Evolutionary conservation across 768 basidiomycete genomes (phyloP).

Genomic region (Porpolomopsis calyptriformis): DNA sequence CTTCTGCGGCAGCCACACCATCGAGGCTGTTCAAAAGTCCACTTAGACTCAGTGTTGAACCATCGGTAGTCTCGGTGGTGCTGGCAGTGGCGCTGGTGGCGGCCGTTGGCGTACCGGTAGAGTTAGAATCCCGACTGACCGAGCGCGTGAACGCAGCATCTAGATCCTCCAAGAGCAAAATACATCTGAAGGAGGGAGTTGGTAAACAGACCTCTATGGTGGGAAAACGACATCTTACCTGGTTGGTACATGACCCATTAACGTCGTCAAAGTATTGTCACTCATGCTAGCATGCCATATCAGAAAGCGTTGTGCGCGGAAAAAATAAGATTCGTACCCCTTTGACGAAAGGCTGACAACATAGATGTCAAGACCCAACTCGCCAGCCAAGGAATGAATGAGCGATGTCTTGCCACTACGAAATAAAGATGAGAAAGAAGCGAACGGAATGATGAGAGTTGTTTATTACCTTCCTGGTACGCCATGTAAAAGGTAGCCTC

Average conservation of each 20-base stretch:
- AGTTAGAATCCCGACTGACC: conserved; percentile 69
- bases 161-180: conserved; percentile 87
- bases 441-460: conserved; percentile 7
- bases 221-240: conserved; percentile 33
- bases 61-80: conserved; percentile 47
- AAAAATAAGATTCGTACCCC: conserved; percentile 41
- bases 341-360: conserved; percentile 83
- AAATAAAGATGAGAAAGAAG: conserved; percentile 11
- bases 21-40: conserved; percentile 80
- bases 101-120: conserved; percentile 62
- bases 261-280: conserved; percentile 75
- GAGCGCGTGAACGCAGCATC: conserved; percentile 87
- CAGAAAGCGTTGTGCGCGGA: conserved; percentile 9
- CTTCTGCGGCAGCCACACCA: conserved; percentile 77
- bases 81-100: conserved; percentile 31
- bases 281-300: conserved; percentile 53
- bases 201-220: conserved; percentile 10
- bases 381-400: conserved; percentile 77
- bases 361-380: conserved; percentile 83
- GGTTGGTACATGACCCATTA: conserved; percentile 83
- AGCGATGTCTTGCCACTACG: conserved; percentile 75
- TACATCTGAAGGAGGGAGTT: conserved; percentile 46
- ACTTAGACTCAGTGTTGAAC: conserved; percentile 76
- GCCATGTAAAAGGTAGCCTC: conserved; percentile 77
- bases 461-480: conserved; percentile 66